These are phyloP conservation scores for Wakefieldia striispora DNA, from an alignment of 768 basidiomycete genomes.

Conservation along the genomic window DNA sequence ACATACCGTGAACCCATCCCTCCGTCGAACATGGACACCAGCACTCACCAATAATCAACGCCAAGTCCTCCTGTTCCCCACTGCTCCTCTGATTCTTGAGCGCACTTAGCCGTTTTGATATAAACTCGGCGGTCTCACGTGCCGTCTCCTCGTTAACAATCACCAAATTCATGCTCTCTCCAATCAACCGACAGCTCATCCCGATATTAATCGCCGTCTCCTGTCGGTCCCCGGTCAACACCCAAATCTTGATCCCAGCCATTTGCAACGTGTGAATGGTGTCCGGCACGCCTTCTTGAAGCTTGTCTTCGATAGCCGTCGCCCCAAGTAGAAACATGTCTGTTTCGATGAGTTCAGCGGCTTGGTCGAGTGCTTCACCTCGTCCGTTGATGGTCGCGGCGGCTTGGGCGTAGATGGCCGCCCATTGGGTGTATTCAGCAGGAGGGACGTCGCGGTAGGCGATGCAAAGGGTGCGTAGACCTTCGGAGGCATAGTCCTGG, in stretches of 20 bases:
- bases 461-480: conserved; percentile 93
- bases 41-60: conserved; percentile 82
- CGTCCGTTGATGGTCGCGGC: conserved; percentile 95
- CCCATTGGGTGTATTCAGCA: conserved; percentile 89
- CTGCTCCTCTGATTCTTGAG: conserved; percentile 90
- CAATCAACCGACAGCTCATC: conserved; percentile 93
- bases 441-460: conserved; percentile 91
- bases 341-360: conserved; percentile 94
- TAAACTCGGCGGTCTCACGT: conserved; percentile 78
- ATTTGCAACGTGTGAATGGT: conserved; percentile 96
- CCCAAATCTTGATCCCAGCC: conserved; percentile 99
- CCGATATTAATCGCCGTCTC: conserved; percentile 99
- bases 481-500: conserved; percentile 95
- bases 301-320: conserved; percentile 97
- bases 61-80: conserved; percentile 93
- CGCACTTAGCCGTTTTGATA: conserved; percentile 84
- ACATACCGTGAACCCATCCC: neutral
- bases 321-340: conserved; percentile 92
- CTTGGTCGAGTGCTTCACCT: conserved; percentile 90
- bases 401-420: conserved; percentile 83
- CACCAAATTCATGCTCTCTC: conserved; percentile 98
- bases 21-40: neutral
- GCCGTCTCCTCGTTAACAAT: conserved; percentile 90
- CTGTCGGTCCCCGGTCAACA: conserved; percentile 95
- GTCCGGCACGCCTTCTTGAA: conserved; percentile 98